Conservation (phyloP, 2,329 filamentous ascomycete species). For the Fusarium marasasianum region DNA sequence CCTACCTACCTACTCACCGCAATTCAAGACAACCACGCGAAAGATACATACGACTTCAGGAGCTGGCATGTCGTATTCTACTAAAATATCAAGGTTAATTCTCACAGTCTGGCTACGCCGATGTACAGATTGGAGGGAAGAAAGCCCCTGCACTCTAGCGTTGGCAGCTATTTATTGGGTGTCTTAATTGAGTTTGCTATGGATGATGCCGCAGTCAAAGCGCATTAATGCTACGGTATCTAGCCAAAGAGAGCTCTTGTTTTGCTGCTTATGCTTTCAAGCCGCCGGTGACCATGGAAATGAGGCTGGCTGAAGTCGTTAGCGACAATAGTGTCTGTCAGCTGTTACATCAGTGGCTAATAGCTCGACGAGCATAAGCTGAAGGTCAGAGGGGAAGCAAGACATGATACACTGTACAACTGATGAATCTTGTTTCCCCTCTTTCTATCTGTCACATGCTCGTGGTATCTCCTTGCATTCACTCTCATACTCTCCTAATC, state of each 20-base stretch:
- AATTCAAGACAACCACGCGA: not conserved
- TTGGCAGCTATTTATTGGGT: not conserved
- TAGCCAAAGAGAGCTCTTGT: not conserved
- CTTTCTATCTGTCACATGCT: not conserved
- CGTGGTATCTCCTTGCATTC: not conserved
- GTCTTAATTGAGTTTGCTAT: not conserved
- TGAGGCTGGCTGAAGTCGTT: slow-evolving; percentile 8
- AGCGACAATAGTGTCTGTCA: slow-evolving; percentile 7
- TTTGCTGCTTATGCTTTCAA: not conserved
- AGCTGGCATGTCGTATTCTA: not conserved
- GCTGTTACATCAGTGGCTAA: not conserved
- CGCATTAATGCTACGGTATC: not conserved
- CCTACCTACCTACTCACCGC: not conserved
- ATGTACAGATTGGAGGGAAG: not conserved
- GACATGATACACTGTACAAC: not conserved
- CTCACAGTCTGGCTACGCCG: not conserved
- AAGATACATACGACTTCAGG: not conserved
- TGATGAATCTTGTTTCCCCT: not conserved
- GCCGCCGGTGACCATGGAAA: not conserved
- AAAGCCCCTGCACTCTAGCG: not conserved
- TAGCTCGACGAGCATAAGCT: not conserved
- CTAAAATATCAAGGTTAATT: not conserved
- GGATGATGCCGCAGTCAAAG: not conserved
- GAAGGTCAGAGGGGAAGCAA: not conserved
- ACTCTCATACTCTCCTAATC: not conserved